A percentile compares a stretch with the other conserved stretches of the same genome.
Conservation (phyloP, 495 filamentous ascomycete genomes). For the Thozetella sp. region DNA sequence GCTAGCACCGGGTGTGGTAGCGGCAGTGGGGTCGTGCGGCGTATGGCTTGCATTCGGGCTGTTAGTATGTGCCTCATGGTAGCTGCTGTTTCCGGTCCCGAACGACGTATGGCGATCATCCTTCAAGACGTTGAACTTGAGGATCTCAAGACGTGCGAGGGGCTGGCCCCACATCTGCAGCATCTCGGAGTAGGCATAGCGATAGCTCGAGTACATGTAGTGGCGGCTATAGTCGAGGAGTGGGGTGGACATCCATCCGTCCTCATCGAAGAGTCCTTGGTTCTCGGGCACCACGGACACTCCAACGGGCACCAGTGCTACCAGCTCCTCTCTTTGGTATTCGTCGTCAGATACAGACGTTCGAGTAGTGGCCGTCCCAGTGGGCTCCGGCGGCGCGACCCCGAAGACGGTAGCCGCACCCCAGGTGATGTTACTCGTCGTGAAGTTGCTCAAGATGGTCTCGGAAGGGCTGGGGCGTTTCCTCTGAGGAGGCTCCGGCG, state of each 20-base stretch:
- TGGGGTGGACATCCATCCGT: constrained; percentile 66
- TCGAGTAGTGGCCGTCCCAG: constrained; percentile 31
- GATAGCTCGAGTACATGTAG: constrained; percentile 67
- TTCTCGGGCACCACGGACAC: constrained; percentile 74
- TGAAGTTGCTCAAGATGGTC: constrained; percentile 62
- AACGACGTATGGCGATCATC: constrained; percentile 30
- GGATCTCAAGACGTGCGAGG: constrained; percentile 73
- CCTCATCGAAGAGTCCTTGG: constrained; percentile 74
- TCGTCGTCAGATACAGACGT: constrained; percentile 50
- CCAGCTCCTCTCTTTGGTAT: constrained; percentile 36
- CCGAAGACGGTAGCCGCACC: constrained; percentile 61
- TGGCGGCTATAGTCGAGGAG: constrained; percentile 68
- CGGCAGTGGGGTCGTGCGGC: constrained; percentile 16
- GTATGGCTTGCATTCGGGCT: constrained; percentile 12
- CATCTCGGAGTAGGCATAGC: constrained; percentile 79
- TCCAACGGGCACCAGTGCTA: constrained; percentile 40
- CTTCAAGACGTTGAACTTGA: constrained; percentile 76
- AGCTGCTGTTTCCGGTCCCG: constrained; percentile 22
- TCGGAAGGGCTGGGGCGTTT: constrained; percentile 71
- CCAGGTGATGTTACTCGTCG: constrained; percentile 67
- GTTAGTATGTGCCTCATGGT: constrained; percentile 21
- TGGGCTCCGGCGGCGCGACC: constrained; percentile 38
- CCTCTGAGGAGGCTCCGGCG: constrained; percentile 57
- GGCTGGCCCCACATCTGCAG: constrained; percentile 82
- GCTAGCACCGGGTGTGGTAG: constrained; percentile 20